These are phyloP conservation scores for Suillus bovinus DNA, from an alignment of 768 basidiomycete species.

Conservation along the genomic window DNA sequence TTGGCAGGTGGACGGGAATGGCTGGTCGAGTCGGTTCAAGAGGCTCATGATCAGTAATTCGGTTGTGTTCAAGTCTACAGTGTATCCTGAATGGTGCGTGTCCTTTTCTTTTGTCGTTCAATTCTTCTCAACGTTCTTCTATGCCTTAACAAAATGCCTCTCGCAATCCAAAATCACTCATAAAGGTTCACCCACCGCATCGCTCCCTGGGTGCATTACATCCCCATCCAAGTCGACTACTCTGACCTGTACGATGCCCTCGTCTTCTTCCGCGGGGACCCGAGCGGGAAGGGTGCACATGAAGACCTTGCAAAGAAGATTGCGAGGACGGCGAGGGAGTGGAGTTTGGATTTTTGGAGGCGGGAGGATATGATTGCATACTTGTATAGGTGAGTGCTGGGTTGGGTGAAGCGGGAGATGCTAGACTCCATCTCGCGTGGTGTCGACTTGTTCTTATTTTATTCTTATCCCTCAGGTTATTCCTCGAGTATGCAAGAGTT, in stretches of 20 bases:
- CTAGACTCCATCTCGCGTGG: no score
- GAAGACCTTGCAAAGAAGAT: slow-evolving; percentile 56
- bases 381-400: slow-evolving; percentile 51
- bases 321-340: slow-evolving; percentile 49
- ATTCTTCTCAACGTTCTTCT: not conserved
- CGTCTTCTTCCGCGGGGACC: slow-evolving; percentile 66
- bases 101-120: no score
- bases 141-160: no score
- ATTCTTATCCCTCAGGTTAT: slow-evolving; percentile 35
- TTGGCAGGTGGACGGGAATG: slow-evolving; percentile 55
- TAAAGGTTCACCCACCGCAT: slow-evolving; percentile 51
- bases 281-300: slow-evolving; percentile 57
- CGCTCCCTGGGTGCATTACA: slow-evolving; percentile 66
- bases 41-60: slow-evolving; percentile 57
- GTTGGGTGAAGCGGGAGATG: not conserved
- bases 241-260: slow-evolving; percentile 66
- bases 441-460: not conserved
- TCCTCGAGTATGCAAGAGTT: slow-evolving; percentile 50
- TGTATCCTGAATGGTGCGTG: slow-evolving; percentile 65
- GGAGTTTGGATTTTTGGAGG: slow-evolving; percentile 55
- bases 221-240: slow-evolving; percentile 60
- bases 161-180: not conserved
- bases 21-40: slow-evolving; percentile 64
- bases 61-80: slow-evolving; percentile 61
- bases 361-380: slow-evolving; percentile 56